These are phyloP conservation scores for Cucumis melo DNA, from an alignment of 306 rosid species.

Conservation along the genomic window DNA sequence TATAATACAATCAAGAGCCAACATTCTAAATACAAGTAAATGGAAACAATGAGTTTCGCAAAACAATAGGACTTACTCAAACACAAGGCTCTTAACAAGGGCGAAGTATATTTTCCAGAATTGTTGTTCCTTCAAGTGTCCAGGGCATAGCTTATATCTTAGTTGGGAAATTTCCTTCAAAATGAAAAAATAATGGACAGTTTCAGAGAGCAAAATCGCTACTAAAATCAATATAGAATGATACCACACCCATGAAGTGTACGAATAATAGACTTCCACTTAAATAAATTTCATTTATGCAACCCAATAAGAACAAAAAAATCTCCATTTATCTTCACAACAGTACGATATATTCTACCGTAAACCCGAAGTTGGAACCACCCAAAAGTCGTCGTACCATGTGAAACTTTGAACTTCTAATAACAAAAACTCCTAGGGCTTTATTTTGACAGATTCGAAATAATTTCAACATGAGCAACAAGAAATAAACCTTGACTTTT, in stretches of 20 bases:
- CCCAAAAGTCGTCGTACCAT: no score
- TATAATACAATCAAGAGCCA: background rate
- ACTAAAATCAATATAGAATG: background rate
- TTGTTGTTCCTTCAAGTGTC: conserved; percentile 67
- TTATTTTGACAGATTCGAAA: background rate
- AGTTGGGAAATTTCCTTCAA: conserved; percentile 73
- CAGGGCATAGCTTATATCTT: conserved; percentile 73
- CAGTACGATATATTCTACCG: no score
- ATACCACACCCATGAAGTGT: background rate
- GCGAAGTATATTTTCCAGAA: conserved; percentile 78
- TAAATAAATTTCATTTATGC: background rate
- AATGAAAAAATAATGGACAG: background rate
- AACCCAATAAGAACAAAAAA: no score
- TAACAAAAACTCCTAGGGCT: background rate
- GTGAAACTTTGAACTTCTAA: no score
- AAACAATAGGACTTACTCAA: conserved; percentile 43
- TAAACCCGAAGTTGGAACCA: no score
- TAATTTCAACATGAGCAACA: background rate
- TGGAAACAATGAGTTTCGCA: background rate
- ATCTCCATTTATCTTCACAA: no score
- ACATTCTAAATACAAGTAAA: background rate
- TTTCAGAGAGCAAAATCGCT: background rate
- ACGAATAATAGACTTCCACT: background rate
- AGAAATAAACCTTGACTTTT: conserved; percentile 51
- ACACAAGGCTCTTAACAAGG: conserved; percentile 57